Evolutionary conservation across 2,329 filamentous ascomycete species (phyloP), one percentile per base, ranked within the genome.

Genomic region (Epichloe festucae): DNA sequence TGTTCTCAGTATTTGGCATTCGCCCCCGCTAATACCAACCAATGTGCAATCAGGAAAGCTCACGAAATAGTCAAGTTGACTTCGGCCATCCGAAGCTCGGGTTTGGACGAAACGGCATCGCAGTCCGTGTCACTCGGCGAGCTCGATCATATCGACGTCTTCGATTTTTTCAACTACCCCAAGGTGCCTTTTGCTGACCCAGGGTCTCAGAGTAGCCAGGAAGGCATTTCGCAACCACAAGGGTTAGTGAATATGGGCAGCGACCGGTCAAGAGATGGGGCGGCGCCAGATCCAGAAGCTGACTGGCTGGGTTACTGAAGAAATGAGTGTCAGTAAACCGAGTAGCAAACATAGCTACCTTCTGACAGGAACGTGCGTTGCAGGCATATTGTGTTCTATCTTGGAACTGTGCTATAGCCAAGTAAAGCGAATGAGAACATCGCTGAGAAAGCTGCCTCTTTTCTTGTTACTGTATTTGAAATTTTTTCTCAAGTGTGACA

Each of bases 101-200:
- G 66, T 3, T 38, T 70, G 0, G 68, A 72, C 27, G 64, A 63
- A 3, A 69, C 66, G 4, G 67, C 67, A 15, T 67, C 68, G 0
- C 68, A 69, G 42, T 57, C 63, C 2, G 66, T 67, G 4, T 67
- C 70, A 0, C 60, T 69, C 4, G 65, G 60, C 54, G 70, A 73
- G 52, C 60, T 73, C 2, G 70, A 73, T 53, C 68, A 66, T 44
- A 70, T 73, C 19, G 70, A 73, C 27, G 63, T 73, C 3, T 73
- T 73, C 44, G 70, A 72, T 55, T 73, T 73, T 73, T 73, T 73
- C 58, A 71, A 72, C 23, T 70, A 67, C 42, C 70, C 70, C 12
- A 67, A 67, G 17, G 52, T 67, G 1, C 51, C 60, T 1, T 59
- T 62, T 34, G 52, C 59, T 14, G 54, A 47, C 4, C 34, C 47